Evolutionary conservation across 2,329 filamentous ascomycete genomes (phyloP), one percentile per base, ranked within the genome.

Genomic region (Trichoderma sp.): DNA sequence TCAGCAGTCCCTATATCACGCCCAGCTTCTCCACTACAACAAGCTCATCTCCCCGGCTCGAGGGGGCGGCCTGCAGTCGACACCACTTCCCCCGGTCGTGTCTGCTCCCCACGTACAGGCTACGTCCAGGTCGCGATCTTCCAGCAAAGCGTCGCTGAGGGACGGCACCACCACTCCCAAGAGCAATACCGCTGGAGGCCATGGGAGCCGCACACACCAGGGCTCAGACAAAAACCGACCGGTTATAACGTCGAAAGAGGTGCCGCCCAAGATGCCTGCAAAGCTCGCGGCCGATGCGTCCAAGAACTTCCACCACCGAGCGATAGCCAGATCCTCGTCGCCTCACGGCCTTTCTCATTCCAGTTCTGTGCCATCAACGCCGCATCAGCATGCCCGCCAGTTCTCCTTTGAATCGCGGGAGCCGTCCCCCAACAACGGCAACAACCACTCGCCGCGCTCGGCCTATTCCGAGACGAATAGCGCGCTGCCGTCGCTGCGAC

Each of bases 301-400:
- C 68, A 79, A 77, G 73, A 76, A 72, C 68, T 74, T 74, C 49
- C 74, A 76, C 57, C 77, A 73, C 63, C 72, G 76, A 72, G 73
- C 76, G 70, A 69, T 76, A 27, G 71, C 76, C 52, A 73, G 75
- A 43, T 71, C 77, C 14, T 71, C 75, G 7, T 76, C 76, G 43
- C 74, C 74, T 31, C 75, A 78, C 61, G 76, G 74, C 33, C 77
- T 79, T 67, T 75, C 81, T 16, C 86, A 96, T 77, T 96, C 95
- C 29, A 97, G 87, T 78, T 98, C 95, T 10, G 92, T 97, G 60
- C 95, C 95, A 1, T 96, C 95, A 1, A 98, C 95, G 3, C 96
- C 95, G 10, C 92, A 95, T 76, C 94, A 97, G 79, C 91, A 92
- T 80, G 89, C 94, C 73, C 89, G 93, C 70, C 91, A 94, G 75